These are phyloP conservation scores for Pseudogymnoascus sp. DNA, from an alignment of 2,329 filamentous ascomycete genomes.

Conservation along the genomic window DNA sequence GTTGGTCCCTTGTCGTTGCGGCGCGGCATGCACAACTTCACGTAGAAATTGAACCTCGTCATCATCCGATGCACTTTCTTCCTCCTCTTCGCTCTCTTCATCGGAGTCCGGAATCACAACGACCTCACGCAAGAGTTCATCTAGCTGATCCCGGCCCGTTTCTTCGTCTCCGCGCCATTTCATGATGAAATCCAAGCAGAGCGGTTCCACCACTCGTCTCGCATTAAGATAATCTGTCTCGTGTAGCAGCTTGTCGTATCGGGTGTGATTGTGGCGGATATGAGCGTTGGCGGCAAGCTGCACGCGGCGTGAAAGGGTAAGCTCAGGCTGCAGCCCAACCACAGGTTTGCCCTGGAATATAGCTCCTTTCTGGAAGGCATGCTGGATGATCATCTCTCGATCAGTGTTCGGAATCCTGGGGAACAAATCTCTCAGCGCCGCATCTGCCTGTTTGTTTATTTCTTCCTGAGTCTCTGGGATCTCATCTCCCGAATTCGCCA, in stretches of 20 bases:
- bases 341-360: constrained; percentile 44
- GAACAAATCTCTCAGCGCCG: constrained; percentile 53
- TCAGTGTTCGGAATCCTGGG: constrained; percentile 58
- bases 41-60: constrained; percentile 12
- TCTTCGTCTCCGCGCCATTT: constrained; percentile 67
- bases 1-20: background rate
- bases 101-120: constrained; percentile 46
- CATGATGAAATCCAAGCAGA: constrained; percentile 56
- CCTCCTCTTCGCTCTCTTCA: constrained; percentile 18
- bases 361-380: constrained; percentile 51
- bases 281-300: constrained; percentile 58
- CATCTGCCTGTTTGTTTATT: constrained; percentile 54
- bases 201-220: constrained; percentile 49
- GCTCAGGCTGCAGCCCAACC: constrained; percentile 47
- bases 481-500: constrained; percentile 36
- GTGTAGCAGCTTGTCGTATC: constrained; percentile 52
- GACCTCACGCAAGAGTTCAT: constrained; percentile 58
- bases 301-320: constrained; percentile 52
- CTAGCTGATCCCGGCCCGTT: constrained; percentile 56
- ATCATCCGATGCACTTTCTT: constrained; percentile 14
- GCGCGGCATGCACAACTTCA: background rate
- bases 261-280: constrained; percentile 57
- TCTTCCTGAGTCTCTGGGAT: constrained; percentile 51
- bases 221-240: constrained; percentile 52
- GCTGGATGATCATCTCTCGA: constrained; percentile 51